Base-by-base conservation (phyloP, 768 basidiomycete genomes). In the Tricholoma hemisulphureum region DNA sequence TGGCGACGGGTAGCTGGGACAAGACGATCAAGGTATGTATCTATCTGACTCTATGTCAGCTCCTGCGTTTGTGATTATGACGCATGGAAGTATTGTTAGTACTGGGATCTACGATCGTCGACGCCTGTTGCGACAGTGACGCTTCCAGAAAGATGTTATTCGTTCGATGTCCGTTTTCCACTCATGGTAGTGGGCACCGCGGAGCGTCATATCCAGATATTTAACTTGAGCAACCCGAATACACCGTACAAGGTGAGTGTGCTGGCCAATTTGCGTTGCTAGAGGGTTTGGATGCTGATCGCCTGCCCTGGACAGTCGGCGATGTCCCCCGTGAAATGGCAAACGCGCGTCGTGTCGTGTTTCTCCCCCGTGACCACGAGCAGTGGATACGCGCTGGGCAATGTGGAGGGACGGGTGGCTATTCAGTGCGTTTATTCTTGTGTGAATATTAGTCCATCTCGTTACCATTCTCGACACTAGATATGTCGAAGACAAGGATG, bases 1-100 rank as follows among this genome's bases (percentile, higher is more conserved):
- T 95, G 18, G 92, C 88, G 11, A 98, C 96, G 1, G 97, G 95
- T 6, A 94, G 93, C 54, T 99, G 96, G 96, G 96, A 99, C 72
- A 96, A 96, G 75, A 95, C 93, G 2, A 74, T 98, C 69, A 95
- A 95, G 81, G 95, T 95, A 62, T 57, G 75, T 67, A 2, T 61
- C 29, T 57, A 28, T 31, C 21, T 51, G 31, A 46, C 9, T 49
- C 8, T 52, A 1, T 49, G 43, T 53, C 58, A 24, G 32, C 51
- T 18, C 26, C 31, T 39, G 46, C 46, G 26, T 29, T 49, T 8
- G 29, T 29, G 39, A 51, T 20, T 53, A 32, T 49, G 23, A 21
- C 24, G 31, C 34, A 48, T 29, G 31, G 55, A 49, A 29, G 46
- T 3, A 7, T 29, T 28, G 14, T 24, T 64, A 97, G 93, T 98